Evolutionary conservation across 345 rosid genomes (phyloP), one percentile per base, ranked within the genome.

Genomic region (Draba incana): DNA sequence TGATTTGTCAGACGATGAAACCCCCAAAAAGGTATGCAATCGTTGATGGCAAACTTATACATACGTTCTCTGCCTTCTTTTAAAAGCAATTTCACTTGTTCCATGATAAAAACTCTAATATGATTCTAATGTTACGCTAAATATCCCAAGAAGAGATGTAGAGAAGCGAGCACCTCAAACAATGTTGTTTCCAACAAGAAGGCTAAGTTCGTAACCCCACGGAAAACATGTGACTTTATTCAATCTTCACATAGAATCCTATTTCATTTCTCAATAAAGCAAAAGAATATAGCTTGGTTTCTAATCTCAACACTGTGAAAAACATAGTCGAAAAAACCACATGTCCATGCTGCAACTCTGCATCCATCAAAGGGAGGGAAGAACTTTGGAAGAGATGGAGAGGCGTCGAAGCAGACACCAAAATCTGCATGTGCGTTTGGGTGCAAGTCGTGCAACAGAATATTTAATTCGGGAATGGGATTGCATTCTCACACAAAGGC

Each of bases 401-500:
- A 73, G 62, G 75, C 76, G 56, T 62, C 72, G 24, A 83, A 83
- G 20, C 0, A 20, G 61, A 65, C 76, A 56, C 77, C 81, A 1
- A 92, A 84, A 45, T 62, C 85, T 5, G 75, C 78, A 2, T 51
- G 83, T 15, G 48, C 82, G 11, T 71, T 72, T 53, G 61, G 76
- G 4, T 89, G 96, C 90, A 81, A 74, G 28, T 57, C 88, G 14
- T 92, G 98, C 78, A 85, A 66, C 77, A 83, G 92, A 85, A 81
- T 69, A 3, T 92, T 92, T 73, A 81, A 75, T 20, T 82, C 98
- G 0, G 94, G 89, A 25, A 69, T 45, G 44, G 98, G 85, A 15
- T 63, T 87, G 67, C 89, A 87, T 58, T 81, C 94, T 51, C 95
- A 92, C 78, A 68, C 85, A 8, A 84, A 92, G 78, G 98, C 92